A percentile compares a stretch with the other conserved stretches of the same genome.
Conservation (phyloP, 352 stramenopile genomes). For the Phytopythium montanum region DNA sequence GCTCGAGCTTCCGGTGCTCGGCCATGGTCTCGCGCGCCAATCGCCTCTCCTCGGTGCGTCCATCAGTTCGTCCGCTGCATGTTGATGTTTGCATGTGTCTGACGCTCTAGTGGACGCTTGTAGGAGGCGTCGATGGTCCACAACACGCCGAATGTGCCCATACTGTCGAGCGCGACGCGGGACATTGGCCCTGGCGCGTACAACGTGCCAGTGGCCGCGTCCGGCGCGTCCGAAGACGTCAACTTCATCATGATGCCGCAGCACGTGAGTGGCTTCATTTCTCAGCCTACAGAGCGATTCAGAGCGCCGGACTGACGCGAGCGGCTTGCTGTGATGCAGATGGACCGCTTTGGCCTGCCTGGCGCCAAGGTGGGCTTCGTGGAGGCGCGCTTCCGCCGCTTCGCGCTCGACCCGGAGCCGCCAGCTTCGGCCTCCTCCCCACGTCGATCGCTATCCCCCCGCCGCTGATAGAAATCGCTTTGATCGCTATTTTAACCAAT, state of each 20-base stretch:
- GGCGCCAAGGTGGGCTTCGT: slow-evolving; percentile 43
- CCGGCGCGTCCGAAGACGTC: slow-evolving; percentile 33
- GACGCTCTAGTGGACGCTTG: neutral
- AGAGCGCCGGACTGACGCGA: neutral
- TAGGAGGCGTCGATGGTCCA: slow-evolving; percentile 70
- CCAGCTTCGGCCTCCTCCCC: neutral
- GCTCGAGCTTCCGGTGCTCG: slow-evolving; percentile 60
- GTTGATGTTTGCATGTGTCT: neutral
- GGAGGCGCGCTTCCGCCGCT: slow-evolving; percentile 63
- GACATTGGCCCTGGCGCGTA: slow-evolving; percentile 56
- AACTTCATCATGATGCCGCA: slow-evolving; percentile 77
- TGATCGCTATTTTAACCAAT: slow-evolving; percentile 7
- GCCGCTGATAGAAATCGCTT: neutral
- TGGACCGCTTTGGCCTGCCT: slow-evolving; percentile 59
- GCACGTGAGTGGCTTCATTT: slow-evolving; percentile 21
- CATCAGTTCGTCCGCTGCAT: neutral
- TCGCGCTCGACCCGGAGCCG: slow-evolving; percentile 41
- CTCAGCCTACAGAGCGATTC: neutral
- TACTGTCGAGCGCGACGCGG: slow-evolving; percentile 46
- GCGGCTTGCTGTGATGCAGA: slow-evolving; percentile 10
- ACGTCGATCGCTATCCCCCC: neutral
- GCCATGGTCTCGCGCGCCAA: slow-evolving; percentile 52
- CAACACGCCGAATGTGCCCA: slow-evolving; percentile 66
- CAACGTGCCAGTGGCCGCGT: slow-evolving; percentile 17
- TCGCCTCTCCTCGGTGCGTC: slow-evolving; percentile 51